A percentile compares a stretch with the other conserved stretches of the same genome.
Conservation (phyloP, 768 basidiomycete genomes). For the Erythrobasidium yunnanense region DNA sequence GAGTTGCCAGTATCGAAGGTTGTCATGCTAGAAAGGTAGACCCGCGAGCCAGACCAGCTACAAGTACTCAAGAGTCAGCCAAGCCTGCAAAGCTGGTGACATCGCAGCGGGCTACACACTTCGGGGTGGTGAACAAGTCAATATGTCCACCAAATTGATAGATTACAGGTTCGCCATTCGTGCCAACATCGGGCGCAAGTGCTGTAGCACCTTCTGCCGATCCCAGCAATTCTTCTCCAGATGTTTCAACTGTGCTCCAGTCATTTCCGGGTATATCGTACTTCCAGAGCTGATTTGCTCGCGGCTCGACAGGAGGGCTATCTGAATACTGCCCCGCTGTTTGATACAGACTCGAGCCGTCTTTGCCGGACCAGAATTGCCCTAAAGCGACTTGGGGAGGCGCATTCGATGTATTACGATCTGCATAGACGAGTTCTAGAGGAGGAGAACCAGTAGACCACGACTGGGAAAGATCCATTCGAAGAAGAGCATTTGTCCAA, state of each 20-base stretch:
- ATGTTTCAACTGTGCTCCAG: neutral
- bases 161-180: neutral
- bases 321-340: constrained; percentile 9
- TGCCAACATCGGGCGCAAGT: constrained; percentile 7
- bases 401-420: neutral
- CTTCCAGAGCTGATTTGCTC: neutral
- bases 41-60: neutral
- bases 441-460: constrained; percentile 5
- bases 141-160: constrained; percentile 3
- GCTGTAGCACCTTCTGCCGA: constrained; percentile 12
- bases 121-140: neutral
- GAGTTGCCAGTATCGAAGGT: neutral
- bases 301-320: neutral
- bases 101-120: no score
- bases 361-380: neutral
- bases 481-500: constrained; percentile 20
- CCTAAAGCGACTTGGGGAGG: constrained; percentile 21
- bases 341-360: constrained; percentile 10
- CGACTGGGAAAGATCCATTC: neutral
- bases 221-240: neutral
- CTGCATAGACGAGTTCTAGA: neutral
- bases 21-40: constrained; percentile 8
- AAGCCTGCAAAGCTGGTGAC: neutral
- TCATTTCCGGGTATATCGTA: neutral
- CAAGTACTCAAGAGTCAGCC: neutral